Base-by-base conservation (phyloP, 805 yeast genomes). In the Yarrowia sp. region DNA sequence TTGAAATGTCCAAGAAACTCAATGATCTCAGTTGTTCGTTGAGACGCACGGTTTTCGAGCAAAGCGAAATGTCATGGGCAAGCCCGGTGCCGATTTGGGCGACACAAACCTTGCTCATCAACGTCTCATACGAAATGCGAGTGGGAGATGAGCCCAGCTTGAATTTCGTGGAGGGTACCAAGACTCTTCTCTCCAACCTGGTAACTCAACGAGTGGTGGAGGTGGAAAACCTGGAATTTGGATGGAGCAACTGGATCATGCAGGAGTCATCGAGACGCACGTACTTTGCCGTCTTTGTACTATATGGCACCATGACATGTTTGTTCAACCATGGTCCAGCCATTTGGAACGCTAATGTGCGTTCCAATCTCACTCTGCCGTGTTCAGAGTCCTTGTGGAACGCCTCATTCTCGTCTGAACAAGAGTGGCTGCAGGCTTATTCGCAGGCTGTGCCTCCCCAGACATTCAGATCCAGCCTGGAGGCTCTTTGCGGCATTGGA, bases 321-420 rank as follows among this genome's bases (percentile, higher is more conserved):
- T 62, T 70, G 10, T 73, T 71, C 68, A 71, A 72, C 58, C 72
- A 71, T 46, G 71, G 74, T 10, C 67, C 73, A 1, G 66, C 70
- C 11, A 63, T 73, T 30, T 33, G 67, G 44, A 68, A 67, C 64
- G 46, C 62, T n/a, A 66, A 68, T n/a, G 51, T 68, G 30, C 69
- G 70, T n/a, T 56, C 48, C 12, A 65, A 66, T 40, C 51, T 71
- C 14, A 64, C 67, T 17, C 66, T 75, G 32, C 78, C 78, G 7
- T 72, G 76, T 65, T 69, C 73, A 6, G 78, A 75, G 65, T 61
- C 62, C 6, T 66, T 70, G 14, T 74, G 77, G 77, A 70, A 69
- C 62, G 66, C 72, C 19, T 48, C 70, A 5, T 69, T 70, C 21
- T 38, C 33, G 38, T 40, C 59, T 19, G 71, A 70, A 46, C 65